Percentiles rank a stretch among this genome's conserved stretches.
phyloP scores from a whole-genome alignment of 192 early-diverging fungal species.

The Linnemannia exigua region DNA sequence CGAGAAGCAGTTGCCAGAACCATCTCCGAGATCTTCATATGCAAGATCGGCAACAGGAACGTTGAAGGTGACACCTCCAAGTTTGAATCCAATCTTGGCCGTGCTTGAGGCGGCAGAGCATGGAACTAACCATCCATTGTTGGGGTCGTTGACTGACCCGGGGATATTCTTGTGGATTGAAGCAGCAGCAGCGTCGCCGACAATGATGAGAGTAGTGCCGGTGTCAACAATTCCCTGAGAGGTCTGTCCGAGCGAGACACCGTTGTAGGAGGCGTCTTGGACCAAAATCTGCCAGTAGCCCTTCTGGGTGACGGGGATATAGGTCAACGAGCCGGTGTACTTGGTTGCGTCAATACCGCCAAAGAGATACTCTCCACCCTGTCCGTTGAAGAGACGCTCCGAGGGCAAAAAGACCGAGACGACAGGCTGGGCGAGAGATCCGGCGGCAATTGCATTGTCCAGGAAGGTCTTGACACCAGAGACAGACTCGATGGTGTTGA shows the following conservation, averaged over 20 bases:
- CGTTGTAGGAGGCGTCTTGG: conserved; percentile 61
- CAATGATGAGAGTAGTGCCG: conserved; percentile 74
- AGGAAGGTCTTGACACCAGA: conserved; percentile 66
- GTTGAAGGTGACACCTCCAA: conserved; percentile 53
- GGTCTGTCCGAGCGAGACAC: conserved; percentile 47
- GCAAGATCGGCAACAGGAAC: conserved; percentile 57
- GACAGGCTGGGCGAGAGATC: conserved; percentile 65
- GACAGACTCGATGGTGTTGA: conserved; percentile 62
- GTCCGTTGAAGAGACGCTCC: conserved; percentile 56
- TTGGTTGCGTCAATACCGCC: conserved; percentile 66
- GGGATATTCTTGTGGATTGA: conserved; percentile 60
- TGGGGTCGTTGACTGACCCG: conserved; percentile 30
- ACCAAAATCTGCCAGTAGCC: conserved; percentile 72
- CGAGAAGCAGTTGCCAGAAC: conserved; percentile 37
- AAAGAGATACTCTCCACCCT: conserved; percentile 68
- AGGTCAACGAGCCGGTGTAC: conserved; percentile 67
- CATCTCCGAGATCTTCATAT: conserved; percentile 36
- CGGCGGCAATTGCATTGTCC: conserved; percentile 69
- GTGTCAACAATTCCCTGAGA: conserved; percentile 71
- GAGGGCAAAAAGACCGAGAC: conserved; percentile 74
- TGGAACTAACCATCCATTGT: conserved; percentile 44
- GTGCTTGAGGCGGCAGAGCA: conserved; percentile 36
- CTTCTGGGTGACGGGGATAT: conserved; percentile 65
- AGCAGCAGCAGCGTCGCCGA: conserved; percentile 65
- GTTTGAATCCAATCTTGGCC: conserved; percentile 47